phyloP scores from a whole-genome alignment of 306 rosid genomes.

The Albizia julibrissin region DNA sequence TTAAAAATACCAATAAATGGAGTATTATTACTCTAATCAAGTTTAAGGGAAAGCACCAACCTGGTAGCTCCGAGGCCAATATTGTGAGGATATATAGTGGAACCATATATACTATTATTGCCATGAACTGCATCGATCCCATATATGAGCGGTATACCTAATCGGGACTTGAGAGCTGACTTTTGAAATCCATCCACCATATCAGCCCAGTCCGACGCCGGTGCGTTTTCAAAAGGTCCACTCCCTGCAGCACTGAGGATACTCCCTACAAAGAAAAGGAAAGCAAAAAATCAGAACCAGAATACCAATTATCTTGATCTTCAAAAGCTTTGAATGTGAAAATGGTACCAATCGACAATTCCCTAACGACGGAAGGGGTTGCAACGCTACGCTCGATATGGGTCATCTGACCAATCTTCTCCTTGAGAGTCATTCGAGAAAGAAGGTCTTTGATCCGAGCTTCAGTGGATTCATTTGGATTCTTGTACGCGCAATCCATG shows the following conservation, averaged over 20 bases:
- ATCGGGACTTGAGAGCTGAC: constrained; percentile 61
- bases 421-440: constrained; percentile 74
- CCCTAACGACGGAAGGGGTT: constrained; percentile 49
- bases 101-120: constrained; percentile 66
- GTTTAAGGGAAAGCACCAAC: constrained; percentile 39
- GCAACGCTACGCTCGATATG: constrained; percentile 77
- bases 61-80: constrained; percentile 84
- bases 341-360: constrained; percentile 56
- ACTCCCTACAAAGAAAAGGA: constrained; percentile 51
- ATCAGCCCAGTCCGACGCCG: constrained; percentile 82
- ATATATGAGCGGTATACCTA: constrained; percentile 79
- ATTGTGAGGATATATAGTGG: constrained; percentile 84
- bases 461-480: constrained; percentile 52
- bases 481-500: constrained; percentile 47
- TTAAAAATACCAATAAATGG: not conserved
- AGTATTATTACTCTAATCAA: not conserved
- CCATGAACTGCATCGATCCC: constrained; percentile 92
- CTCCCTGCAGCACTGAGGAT: constrained; percentile 75
- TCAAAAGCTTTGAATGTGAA: not conserved
- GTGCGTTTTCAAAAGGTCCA: constrained; percentile 63
- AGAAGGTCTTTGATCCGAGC: constrained; percentile 80
- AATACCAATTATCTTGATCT: not conserved
- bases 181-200: constrained; percentile 78
- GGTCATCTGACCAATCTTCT: constrained; percentile 81
- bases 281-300: constrained; percentile 3